These are phyloP conservation scores for Marasmius tenuissimus DNA, from an alignment of 1,284 basidiomycete genomes.

Conservation along the genomic window DNA sequence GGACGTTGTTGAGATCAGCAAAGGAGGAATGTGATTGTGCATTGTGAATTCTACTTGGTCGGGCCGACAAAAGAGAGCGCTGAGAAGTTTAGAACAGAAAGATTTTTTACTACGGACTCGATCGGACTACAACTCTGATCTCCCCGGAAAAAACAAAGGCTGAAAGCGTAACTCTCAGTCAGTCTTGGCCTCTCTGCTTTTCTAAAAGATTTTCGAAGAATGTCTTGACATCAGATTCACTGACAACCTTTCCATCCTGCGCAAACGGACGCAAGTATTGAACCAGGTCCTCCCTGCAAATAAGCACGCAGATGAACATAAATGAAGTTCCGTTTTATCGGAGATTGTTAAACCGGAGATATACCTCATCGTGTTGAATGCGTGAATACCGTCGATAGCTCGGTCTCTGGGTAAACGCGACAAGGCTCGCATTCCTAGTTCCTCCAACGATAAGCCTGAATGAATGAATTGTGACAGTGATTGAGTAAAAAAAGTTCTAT, in stretches of 20 bases:
- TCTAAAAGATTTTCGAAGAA: slow-evolving; percentile 56
- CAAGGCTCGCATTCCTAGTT: slow-evolving; percentile 76
- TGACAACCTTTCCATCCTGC: slow-evolving; percentile 72
- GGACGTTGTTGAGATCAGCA: too few species aligned
- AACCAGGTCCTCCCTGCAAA: slow-evolving; percentile 66
- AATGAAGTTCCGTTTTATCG: too few species aligned
- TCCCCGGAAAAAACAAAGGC: neutral
- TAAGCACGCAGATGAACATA: neutral
- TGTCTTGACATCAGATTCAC: slow-evolving; percentile 64
- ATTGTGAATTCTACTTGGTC: too few species aligned
- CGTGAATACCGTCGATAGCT: slow-evolving; percentile 77
- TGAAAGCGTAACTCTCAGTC: neutral
- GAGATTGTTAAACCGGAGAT: slow-evolving; percentile 17
- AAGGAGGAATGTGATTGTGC: too few species aligned
- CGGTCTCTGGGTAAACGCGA: slow-evolving; percentile 68
- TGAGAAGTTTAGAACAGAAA: too few species aligned
- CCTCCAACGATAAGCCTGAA: slow-evolving; percentile 70
- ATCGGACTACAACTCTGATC: too few species aligned
- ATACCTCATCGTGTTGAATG: slow-evolving; percentile 78
- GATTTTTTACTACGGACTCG: too few species aligned
- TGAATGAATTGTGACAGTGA: slow-evolving; percentile 11
- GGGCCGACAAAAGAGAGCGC: too few species aligned
- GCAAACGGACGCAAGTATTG: slow-evolving; percentile 77
- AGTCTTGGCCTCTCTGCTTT: slow-evolving; percentile 2
- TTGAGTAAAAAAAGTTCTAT: slow-evolving; percentile 2